Evolutionary conservation across 495 filamentous ascomycete genomes (phyloP).

Genomic region (Letharia lupina): DNA sequence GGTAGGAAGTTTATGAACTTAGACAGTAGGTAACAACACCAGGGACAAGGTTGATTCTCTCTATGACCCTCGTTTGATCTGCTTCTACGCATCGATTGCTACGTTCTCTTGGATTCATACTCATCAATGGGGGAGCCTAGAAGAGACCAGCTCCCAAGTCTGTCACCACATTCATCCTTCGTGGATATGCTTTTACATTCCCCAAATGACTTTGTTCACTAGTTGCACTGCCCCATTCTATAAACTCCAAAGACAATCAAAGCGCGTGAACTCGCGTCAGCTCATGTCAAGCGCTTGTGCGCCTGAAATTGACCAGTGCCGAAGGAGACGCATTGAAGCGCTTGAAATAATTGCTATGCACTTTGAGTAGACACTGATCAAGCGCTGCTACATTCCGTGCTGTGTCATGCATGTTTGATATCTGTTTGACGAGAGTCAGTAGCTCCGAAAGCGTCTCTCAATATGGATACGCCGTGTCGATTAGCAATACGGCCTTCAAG

Average conservation of each 20-base stretch:
- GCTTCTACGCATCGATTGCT: neutral
- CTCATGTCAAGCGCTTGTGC: neutral
- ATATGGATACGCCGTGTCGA: neutral
- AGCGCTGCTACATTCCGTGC: neutral
- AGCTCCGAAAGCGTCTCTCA: neutral
- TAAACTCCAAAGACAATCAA: neutral
- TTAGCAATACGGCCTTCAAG: neutral
- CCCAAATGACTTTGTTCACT: neutral
- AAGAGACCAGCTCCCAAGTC: neutral
- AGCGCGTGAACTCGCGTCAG: neutral
- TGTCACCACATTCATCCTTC: neutral
- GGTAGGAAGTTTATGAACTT: neutral
- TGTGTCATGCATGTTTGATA: neutral
- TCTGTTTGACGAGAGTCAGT: neutral
- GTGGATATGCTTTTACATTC: neutral
- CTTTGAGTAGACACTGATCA: neutral
- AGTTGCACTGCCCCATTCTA: neutral
- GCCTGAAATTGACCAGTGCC: neutral
- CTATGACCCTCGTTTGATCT: neutral
- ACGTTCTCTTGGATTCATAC: too few species aligned
- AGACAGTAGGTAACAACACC: neutral
- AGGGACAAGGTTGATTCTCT: neutral
- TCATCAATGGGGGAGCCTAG: neutral
- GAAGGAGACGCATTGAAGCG: neutral
- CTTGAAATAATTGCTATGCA: neutral